Conservation (phyloP, 2,329 filamentous ascomycete genomes). For the Lecanicillium sp. region DNA sequence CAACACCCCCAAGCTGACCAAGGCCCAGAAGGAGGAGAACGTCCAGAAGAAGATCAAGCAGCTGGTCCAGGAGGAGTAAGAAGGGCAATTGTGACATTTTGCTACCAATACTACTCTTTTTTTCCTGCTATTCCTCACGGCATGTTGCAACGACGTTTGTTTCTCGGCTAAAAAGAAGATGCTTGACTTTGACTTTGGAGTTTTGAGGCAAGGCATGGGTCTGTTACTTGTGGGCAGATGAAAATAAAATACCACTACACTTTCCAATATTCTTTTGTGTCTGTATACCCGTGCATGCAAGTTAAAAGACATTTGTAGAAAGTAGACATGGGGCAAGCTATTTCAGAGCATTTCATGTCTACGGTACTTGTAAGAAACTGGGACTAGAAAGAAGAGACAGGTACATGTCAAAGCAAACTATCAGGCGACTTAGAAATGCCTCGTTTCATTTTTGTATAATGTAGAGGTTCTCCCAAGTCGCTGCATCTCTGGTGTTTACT, state of each 20-base stretch:
- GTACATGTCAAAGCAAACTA: no score
- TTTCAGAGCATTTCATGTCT: no score
- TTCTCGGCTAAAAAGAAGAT: background rate
- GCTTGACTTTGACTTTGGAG: slow-evolving; percentile 32
- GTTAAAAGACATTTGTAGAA: no score
- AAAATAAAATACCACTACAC: slow-evolving; percentile 21
- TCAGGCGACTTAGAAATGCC: no score
- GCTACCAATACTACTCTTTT: slow-evolving; percentile 4
- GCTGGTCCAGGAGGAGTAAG: slow-evolving; percentile 50
- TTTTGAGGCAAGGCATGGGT: slow-evolving; percentile 27
- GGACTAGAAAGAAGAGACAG: no score
- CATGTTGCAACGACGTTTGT: no score
- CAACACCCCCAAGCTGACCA: slow-evolving; percentile 68
- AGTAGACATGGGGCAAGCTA: no score
- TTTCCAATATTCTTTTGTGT: slow-evolving; percentile 9
- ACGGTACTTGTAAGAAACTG: no score
- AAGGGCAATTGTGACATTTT: slow-evolving; percentile 19
- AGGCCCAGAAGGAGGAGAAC: slow-evolving; percentile 73
- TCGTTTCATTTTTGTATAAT: no score
- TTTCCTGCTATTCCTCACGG: background rate
- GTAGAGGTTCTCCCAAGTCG: no score
- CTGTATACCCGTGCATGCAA: no score
- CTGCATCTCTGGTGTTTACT: no score
- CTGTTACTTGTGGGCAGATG: slow-evolving; percentile 25
- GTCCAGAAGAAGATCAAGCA: slow-evolving; percentile 89